Base-by-base conservation (phyloP, 352 stramenopile species). In the Phytophthora pinifolia region DNA sequence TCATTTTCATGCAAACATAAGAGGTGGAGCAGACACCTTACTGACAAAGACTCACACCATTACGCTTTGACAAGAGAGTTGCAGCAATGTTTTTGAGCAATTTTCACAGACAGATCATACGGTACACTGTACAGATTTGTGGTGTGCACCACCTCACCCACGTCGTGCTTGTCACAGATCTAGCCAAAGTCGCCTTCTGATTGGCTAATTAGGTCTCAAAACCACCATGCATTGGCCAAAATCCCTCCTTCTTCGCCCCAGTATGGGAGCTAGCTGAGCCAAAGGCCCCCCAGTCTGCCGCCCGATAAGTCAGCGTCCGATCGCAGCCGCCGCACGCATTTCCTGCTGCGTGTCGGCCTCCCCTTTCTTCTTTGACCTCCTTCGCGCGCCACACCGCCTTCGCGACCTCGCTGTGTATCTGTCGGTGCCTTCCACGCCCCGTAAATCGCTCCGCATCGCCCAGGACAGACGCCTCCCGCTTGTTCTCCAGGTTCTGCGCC, bases 281-380 rank as follows among this genome's bases (percentile, higher is more conserved):
- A 38, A 50, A 56, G 35, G 13, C 58, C 58, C 53, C 58, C 53
- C 35, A 47, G 33, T 38, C 38, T 18, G 37, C 41, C 41, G 31
- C 47, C 9, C 44, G 22, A 36, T 47, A 17, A 27, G 13, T n/a
- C 25, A 14, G 41, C 41, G 25, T 18, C 35, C 37, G 36, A 48
- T 57, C 38, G 49, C 43, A 17, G 36, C 15, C 46, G 36, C 46
- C 9, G 31, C 12, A 10, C 25, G 15, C 9, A 25, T 3, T 25
- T 27, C 14, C 39, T 27, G 44, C 17, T 13, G 7, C 29, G 9
- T 17, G 25, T 31, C 25, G n/a, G 1, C 37, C 47, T 33, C 48
- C 20, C 51, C 37, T 22, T 34, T 37, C 17, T 25, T 37, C 14
- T 31, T 15, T 17, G 14, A 15, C 22, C 22, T 12, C 12, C 25